phyloP scores from a whole-genome alignment of 2,329 filamentous ascomycete genomes.

The Aspergillus sp. region DNA sequence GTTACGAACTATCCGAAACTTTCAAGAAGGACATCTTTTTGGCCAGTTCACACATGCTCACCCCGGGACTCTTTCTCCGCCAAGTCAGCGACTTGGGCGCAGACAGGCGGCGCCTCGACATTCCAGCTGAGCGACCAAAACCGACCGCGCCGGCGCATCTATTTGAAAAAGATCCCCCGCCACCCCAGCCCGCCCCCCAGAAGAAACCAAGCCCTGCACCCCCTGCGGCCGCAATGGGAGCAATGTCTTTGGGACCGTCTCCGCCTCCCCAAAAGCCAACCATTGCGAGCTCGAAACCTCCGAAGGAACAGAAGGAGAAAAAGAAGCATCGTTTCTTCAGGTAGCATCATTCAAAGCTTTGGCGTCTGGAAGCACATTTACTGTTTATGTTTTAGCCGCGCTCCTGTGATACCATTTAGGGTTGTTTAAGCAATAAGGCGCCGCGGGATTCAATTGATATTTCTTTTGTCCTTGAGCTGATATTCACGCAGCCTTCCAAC shows the following conservation, averaged over 20 bases:
- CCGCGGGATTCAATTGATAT: constrained; percentile 6
- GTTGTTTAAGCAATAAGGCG: constrained; percentile 15
- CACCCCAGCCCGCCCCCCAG: constrained; percentile 34
- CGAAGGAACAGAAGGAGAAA: constrained; percentile 47
- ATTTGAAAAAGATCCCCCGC: constrained; percentile 68
- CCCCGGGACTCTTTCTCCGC: constrained; percentile 75
- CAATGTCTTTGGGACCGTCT: constrained; percentile 37
- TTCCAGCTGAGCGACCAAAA: constrained; percentile 77
- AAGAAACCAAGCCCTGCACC: constrained; percentile 26
- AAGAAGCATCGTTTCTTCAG: constrained; percentile 61
- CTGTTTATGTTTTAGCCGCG: constrained; percentile 19
- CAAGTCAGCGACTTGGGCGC: constrained; percentile 78
- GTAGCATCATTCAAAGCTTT: constrained; percentile 15
- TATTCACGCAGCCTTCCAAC: background rate
- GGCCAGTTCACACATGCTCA: constrained; percentile 88
- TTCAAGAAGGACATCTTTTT: constrained; percentile 82
- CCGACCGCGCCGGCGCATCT: constrained; percentile 83
- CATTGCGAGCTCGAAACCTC: constrained; percentile 24
- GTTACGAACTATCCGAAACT: constrained; percentile 78
- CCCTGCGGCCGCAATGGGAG: constrained; percentile 34
- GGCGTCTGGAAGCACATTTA: background rate
- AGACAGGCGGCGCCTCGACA: constrained; percentile 71
- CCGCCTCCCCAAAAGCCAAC: constrained; percentile 42
- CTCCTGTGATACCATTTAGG: constrained; percentile 36
- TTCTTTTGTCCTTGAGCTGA: constrained; percentile 3